Percentiles rank a stretch among this genome's conserved stretches.
Evolutionary conservation across 257 asterid species (phyloP).

Genomic region (Plantago ovata): DNA sequence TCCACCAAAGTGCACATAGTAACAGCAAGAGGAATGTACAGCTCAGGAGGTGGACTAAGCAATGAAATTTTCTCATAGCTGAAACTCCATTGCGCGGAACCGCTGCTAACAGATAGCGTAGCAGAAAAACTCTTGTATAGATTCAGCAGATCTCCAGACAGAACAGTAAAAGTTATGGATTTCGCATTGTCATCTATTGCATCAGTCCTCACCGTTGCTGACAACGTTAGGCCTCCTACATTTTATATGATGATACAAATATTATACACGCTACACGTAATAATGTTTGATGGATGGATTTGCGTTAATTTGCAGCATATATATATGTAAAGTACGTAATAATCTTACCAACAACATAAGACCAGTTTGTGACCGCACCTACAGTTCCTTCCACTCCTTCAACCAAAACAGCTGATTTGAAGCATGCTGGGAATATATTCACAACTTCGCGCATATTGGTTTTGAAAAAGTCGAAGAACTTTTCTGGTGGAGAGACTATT

Average conservation of each 20-base stretch:
- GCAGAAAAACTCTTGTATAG: constrained; percentile 25
- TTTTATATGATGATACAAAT: too few species aligned
- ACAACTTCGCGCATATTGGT: constrained; percentile 19
- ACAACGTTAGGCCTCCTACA: neutral
- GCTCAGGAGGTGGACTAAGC: constrained; percentile 1
- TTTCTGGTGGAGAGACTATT: constrained; percentile 24
- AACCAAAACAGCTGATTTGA: constrained; percentile 19
- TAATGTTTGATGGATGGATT: too few species aligned
- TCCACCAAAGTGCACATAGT: neutral
- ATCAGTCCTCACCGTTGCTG: constrained; percentile 13
- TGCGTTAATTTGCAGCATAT: too few species aligned
- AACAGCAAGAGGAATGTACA: neutral
- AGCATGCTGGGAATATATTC: constrained; percentile 21
- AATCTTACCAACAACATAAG: constrained; percentile 25
- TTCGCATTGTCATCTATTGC: constrained; percentile 24
- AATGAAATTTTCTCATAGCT: constrained; percentile 17
- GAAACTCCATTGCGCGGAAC: constrained; percentile 24
- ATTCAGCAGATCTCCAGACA: constrained; percentile 26
- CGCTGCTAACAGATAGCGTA: constrained; percentile 20
- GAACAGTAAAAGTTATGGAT: constrained; percentile 4
- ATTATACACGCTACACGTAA: too few species aligned
- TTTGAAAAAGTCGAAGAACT: constrained; percentile 23
- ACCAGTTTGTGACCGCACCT: constrained; percentile 29
- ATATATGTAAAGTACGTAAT: neutral
- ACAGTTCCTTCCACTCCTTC: constrained; percentile 32